Percentiles rank a stretch among this genome's conserved stretches.
Evolutionary conservation across 352 stramenopile genomes (phyloP).

Genomic region (Globisporangium uncinulatum): DNA sequence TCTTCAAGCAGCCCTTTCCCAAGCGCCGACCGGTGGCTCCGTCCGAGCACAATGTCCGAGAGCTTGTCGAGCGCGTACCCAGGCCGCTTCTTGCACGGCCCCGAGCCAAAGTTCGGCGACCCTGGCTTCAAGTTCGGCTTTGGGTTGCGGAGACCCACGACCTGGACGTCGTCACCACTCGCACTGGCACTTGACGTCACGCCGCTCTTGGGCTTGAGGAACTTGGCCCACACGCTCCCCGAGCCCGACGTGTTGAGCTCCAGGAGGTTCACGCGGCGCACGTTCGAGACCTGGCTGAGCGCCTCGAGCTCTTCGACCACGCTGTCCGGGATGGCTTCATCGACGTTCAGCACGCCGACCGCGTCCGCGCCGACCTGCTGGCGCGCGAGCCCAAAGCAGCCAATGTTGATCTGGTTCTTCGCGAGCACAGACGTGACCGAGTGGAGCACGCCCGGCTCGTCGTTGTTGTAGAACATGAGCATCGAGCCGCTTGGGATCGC

Average conservation of each 20-base stretch:
- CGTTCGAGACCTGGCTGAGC: slow-evolving; percentile 72
- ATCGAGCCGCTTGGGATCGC: slow-evolving; percentile 85
- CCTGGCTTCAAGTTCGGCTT: slow-evolving; percentile 71
- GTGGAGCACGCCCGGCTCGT: slow-evolving; percentile 92
- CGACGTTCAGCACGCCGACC: slow-evolving; percentile 86
- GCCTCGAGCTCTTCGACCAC: slow-evolving; percentile 82
- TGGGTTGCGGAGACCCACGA: slow-evolving; percentile 43
- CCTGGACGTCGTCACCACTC: slow-evolving; percentile 20
- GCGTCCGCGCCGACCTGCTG: slow-evolving; percentile 56
- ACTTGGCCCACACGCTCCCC: slow-evolving; percentile 53
- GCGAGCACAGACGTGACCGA: slow-evolving; percentile 93
- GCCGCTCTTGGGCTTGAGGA: slow-evolving; percentile 43
- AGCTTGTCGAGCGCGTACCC: slow-evolving; percentile 91
- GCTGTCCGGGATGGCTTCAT: slow-evolving; percentile 80
- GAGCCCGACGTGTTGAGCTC: slow-evolving; percentile 51
- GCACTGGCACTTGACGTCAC: slow-evolving; percentile 1
- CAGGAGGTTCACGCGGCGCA: slow-evolving; percentile 81
- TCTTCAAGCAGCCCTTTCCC: slow-evolving; percentile 95
- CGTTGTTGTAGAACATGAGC: slow-evolving; percentile 93
- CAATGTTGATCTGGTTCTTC: slow-evolving; percentile 93
- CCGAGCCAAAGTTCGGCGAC: slow-evolving; percentile 96
- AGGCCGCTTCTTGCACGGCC: slow-evolving; percentile 98
- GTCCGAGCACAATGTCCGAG: slow-evolving; percentile 85
- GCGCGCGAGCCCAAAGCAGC: slow-evolving; percentile 86
- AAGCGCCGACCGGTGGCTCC: slow-evolving; percentile 96